Percentiles rank a stretch among this genome's conserved stretches.
These are phyloP conservation scores for Myochromella boudieri DNA, from an alignment of 768 basidiomycete genomes.

Conservation along the genomic window DNA sequence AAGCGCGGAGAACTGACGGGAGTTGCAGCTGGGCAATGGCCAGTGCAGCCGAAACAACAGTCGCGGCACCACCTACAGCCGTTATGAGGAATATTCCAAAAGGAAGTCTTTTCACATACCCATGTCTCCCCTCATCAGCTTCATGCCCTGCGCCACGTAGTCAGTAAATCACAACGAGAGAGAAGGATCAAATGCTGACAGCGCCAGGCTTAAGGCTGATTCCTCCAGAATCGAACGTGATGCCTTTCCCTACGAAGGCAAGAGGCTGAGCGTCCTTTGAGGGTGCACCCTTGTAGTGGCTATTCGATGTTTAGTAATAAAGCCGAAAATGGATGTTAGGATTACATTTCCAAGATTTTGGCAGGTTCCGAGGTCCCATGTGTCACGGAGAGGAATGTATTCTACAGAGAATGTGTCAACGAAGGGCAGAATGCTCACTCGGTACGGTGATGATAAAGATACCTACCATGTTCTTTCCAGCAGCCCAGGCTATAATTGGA, in stretches of 20 bases:
- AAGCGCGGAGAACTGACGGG: slow-evolving; percentile 61
- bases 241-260: slow-evolving; percentile 83
- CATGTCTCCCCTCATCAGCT: slow-evolving; percentile 87
- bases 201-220: slow-evolving; percentile 80
- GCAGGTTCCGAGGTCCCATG: slow-evolving; percentile 81
- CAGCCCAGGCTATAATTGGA: slow-evolving; percentile 65
- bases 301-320: slow-evolving; percentile 24
- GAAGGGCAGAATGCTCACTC: too few species aligned
- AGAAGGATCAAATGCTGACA: too few species aligned
- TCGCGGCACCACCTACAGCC: slow-evolving; percentile 68
- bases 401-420: slow-evolving; percentile 32
- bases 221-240: slow-evolving; percentile 89
- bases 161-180: background rate
- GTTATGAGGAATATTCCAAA: too few species aligned
- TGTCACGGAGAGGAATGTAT: slow-evolving; percentile 85
- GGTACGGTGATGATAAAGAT: background rate
- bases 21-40: slow-evolving; percentile 80
- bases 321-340: background rate
- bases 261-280: slow-evolving; percentile 57
- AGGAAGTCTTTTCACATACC: too few species aligned
- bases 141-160: slow-evolving; percentile 58
- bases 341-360: slow-evolving; percentile 82
- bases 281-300: slow-evolving; percentile 79
- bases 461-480: slow-evolving; percentile 77
- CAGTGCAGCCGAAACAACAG: slow-evolving; percentile 68